A percentile compares a stretch with the other conserved stretches of the same genome.
Evolutionary conservation across 1,284 basidiomycete genomes (phyloP).

Genomic region (Chalciporus sp.): DNA sequence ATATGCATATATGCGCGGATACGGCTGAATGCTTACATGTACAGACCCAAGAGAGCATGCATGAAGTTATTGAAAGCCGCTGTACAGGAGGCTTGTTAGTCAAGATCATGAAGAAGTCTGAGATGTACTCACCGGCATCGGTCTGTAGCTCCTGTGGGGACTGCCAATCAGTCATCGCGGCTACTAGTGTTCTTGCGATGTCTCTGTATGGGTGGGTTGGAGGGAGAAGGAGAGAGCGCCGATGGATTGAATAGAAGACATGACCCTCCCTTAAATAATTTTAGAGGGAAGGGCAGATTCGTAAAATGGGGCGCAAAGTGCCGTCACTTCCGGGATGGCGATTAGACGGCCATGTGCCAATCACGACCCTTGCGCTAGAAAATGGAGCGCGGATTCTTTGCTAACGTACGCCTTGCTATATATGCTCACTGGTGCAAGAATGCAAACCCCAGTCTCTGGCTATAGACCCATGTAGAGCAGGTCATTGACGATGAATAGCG

Average conservation of each 20-base stretch:
- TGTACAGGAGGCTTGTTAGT: constrained; percentile 30
- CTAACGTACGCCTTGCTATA: constrained; percentile 10
- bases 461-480: too few species aligned
- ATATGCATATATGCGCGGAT: constrained; percentile 12
- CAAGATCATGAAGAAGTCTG: not conserved
- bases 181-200: too few species aligned
- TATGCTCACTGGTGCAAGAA: constrained; percentile 10
- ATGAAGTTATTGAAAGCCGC: constrained; percentile 66
- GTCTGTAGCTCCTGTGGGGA: constrained; percentile 51
- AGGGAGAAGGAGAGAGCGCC: not conserved
- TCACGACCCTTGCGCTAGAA: constrained; percentile 6
- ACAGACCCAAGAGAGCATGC: constrained; percentile 67
- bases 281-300: constrained; percentile 1
- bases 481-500: not conserved
- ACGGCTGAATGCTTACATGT: constrained; percentile 48
- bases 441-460: not conserved
- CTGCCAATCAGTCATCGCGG: constrained; percentile 58
- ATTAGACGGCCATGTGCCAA: constrained; percentile 16
- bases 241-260: not conserved
- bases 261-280: constrained; percentile 13
- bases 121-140: constrained; percentile 45
- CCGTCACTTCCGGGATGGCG: constrained; percentile 19
- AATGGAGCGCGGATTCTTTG: constrained; percentile 15
- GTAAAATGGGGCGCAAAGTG: not conserved
- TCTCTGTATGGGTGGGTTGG: not conserved